These are phyloP conservation scores for Calocera cornea DNA, from an alignment of 768 basidiomycete species.

Conservation along the genomic window DNA sequence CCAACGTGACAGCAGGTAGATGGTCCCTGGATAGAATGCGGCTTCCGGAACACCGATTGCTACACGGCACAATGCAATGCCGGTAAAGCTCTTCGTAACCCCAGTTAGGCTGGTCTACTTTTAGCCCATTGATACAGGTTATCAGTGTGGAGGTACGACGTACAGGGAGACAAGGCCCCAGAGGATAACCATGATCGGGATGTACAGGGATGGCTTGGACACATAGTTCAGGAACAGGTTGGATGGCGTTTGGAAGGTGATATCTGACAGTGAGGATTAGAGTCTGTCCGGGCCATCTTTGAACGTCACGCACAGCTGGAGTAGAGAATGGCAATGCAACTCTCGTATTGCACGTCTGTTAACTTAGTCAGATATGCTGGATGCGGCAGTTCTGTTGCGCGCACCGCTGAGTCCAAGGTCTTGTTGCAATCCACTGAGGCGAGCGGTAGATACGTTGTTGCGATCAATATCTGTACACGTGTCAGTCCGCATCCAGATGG, in stretches of 20 bases:
- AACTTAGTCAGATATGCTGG: not conserved
- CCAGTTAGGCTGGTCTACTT: not conserved
- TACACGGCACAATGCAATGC: slow-evolving; percentile 44
- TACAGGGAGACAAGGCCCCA: slow-evolving; percentile 48
- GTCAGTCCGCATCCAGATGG: not conserved
- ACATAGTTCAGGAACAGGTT: slow-evolving; percentile 7
- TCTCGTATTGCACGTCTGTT: slow-evolving; percentile 5
- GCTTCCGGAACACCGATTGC: slow-evolving; percentile 51
- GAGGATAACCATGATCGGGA: slow-evolving; percentile 42
- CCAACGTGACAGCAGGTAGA: slow-evolving; percentile 30
- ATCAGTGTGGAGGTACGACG: not conserved
- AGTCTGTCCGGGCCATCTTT: not conserved
- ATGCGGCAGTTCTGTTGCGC: not conserved
- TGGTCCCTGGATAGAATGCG: slow-evolving; percentile 50
- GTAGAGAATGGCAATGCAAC: slow-evolving; percentile 5
- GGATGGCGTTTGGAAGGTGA: slow-evolving; percentile 10
- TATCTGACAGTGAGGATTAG: not conserved
- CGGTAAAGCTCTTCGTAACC: slow-evolving; percentile 36
- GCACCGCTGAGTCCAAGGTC: slow-evolving; percentile 29
- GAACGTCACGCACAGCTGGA: not conserved
- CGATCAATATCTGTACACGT: slow-evolving; percentile 6
- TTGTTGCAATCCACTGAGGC: slow-evolving; percentile 29
- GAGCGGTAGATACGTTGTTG: slow-evolving; percentile 25
- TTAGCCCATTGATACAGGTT: not conserved
- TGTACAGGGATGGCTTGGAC: slow-evolving; percentile 45